Conservation (phyloP, 164 flowering plant genomes). For the Vitis vinifera region ASM3070453v1 NC_081811.1:30388001-30388500, state of each 20-base stretch:
- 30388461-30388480: conserved; percentile 25
- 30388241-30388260: not conserved
- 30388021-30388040: not conserved
- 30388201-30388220: conserved; percentile 3
- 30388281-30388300: not conserved
- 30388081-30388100: not conserved
- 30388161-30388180: conserved; percentile 1
- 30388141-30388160: not conserved
- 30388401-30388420: conserved; percentile 7
- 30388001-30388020: not conserved
- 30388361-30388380: conserved; percentile 17
- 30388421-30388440: not conserved
- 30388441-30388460: conserved; percentile 9
- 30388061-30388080: not conserved
- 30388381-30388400: not conserved
- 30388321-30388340: not conserved
- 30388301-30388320: not conserved
- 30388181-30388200: not conserved
- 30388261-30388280: not conserved
- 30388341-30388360: not conserved
- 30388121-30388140: conserved; percentile 1
- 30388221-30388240: conserved; percentile 12
- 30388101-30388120: not conserved
- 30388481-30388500: conserved; percentile 44
- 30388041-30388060: not conserved